These are phyloP conservation scores for Penicillium sp. DNA, from an alignment of 2,329 filamentous ascomycete species.

Conservation along the genomic window DNA sequence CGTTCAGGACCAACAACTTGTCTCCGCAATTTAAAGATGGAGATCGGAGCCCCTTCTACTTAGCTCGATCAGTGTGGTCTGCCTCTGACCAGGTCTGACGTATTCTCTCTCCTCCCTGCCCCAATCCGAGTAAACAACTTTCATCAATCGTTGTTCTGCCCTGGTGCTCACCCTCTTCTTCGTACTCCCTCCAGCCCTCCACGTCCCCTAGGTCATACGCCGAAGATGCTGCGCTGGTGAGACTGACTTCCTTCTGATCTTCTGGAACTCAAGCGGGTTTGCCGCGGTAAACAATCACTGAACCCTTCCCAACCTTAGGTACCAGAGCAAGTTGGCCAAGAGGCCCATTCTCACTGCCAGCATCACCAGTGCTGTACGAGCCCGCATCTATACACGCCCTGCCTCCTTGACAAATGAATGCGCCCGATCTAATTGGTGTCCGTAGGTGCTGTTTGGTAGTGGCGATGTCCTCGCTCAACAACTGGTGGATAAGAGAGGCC, in stretches of 20 bases:
- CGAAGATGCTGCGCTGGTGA: conserved; percentile 34
- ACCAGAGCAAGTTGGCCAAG: conserved; percentile 73
- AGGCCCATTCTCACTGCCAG: conserved; percentile 85
- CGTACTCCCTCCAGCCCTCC: not conserved
- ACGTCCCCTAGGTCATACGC: conserved; percentile 7
- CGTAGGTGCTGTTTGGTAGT: conserved; percentile 75
- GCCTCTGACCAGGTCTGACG: conserved; percentile 1
- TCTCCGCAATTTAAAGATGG: conserved; percentile 24
- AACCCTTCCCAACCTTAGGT: conserved; percentile 51
- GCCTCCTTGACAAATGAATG: not conserved
- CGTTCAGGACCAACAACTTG: not conserved
- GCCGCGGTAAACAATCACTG: conserved; percentile 12
- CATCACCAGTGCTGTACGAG: conserved; percentile 67
- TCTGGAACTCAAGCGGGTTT: not conserved
- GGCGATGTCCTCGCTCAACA: conserved; percentile 91
- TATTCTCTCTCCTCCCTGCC: not conserved
- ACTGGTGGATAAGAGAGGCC: conserved; percentile 72
- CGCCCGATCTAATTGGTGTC: conserved; percentile 1
- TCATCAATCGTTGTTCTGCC: not conserved
- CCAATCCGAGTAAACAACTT: not conserved
- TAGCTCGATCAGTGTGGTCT: not conserved
- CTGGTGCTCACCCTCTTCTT: conserved; percentile 1
- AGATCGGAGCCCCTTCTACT: not conserved
- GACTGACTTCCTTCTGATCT: conserved; percentile 4
- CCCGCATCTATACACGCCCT: conserved; percentile 1